A percentile compares a stretch with the other conserved stretches of the same genome.
Evolutionary conservation across 1,284 basidiomycete genomes (phyloP).

Genomic region (Ganoderma boninense): DNA sequence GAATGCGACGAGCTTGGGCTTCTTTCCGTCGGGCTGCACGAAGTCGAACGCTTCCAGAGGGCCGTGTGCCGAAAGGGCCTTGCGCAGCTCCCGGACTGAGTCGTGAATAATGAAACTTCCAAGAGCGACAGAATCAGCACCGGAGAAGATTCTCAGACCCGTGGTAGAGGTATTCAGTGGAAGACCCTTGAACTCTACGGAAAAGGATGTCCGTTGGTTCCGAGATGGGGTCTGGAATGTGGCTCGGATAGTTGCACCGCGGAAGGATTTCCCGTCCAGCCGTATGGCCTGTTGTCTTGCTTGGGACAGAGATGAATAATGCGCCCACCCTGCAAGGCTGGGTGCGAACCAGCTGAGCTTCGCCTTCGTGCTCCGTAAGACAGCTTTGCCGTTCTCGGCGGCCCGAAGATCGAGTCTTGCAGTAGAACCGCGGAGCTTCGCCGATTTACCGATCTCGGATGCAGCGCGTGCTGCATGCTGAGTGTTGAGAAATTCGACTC

Average conservation of each 20-base stretch:
- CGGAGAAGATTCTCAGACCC: conserved; percentile 31
- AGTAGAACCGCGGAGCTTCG: conserved; percentile 15
- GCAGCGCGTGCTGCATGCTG: conserved; percentile 28
- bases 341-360: conserved; percentile 42
- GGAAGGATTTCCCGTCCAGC: conserved; percentile 33
- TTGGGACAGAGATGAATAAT: conserved; percentile 32
- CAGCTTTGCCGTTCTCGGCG: conserved; percentile 33
- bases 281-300: conserved; percentile 31
- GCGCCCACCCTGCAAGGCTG: conserved; percentile 36
- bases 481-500: conserved; percentile 28
- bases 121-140: conserved; percentile 30
- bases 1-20: conserved; percentile 38
- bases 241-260: conserved; percentile 26
- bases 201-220: conserved; percentile 35
- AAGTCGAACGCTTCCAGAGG: conserved; percentile 39
- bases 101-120: conserved; percentile 29
- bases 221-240: conserved; percentile 34
- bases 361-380: conserved; percentile 39
- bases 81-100: conserved; percentile 24
- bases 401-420: conserved; percentile 33
- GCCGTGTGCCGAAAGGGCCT: conserved; percentile 25
- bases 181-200: conserved; percentile 40
- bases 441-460: conserved; percentile 13
- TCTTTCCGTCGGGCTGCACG: conserved; percentile 19
- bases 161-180: conserved; percentile 20